These are phyloP conservation scores for Arthromyces matolae DNA, from an alignment of 768 basidiomycete genomes.

Conservation along the genomic window DNA sequence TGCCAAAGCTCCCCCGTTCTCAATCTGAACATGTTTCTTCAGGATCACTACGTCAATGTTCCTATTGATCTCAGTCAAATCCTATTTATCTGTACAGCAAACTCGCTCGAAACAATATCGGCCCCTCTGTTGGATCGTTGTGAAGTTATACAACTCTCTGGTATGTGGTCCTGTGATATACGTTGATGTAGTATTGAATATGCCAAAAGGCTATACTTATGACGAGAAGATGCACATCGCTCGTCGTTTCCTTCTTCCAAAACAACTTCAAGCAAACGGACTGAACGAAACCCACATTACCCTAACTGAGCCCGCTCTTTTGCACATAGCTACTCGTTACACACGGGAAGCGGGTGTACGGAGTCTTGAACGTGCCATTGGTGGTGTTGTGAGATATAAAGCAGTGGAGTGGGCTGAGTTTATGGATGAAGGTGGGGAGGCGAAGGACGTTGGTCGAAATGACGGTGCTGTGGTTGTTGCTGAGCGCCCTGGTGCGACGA, in stretches of 20 bases:
- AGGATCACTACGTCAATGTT: slow-evolving; percentile 92
- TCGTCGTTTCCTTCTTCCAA: slow-evolving; percentile 81
- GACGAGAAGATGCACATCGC: slow-evolving; percentile 93
- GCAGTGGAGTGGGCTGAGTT: slow-evolving; percentile 88
- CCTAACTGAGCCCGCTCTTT: slow-evolving; percentile 66
- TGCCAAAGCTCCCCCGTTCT: no score
- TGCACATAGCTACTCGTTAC: slow-evolving; percentile 72
- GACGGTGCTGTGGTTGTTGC: slow-evolving; percentile 19
- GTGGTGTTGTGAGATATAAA: slow-evolving; percentile 84
- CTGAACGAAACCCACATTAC: slow-evolving; percentile 56
- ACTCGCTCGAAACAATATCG: slow-evolving; percentile 85
- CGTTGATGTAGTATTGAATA: background rate
- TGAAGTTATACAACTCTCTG: slow-evolving; percentile 79
- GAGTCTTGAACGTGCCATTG: slow-evolving; percentile 81
- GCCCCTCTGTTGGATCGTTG: slow-evolving; percentile 86
- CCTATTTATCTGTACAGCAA: slow-evolving; percentile 91
- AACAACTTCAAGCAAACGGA: slow-evolving; percentile 80
- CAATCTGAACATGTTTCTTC: slow-evolving; percentile 11
- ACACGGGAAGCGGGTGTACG: slow-evolving; percentile 94
- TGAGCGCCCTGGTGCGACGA: slow-evolving; percentile 15
- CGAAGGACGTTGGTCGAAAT: slow-evolving; percentile 15
- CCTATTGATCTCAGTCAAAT: slow-evolving; percentile 87
- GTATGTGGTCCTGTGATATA: slow-evolving; percentile 29
- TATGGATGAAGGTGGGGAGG: slow-evolving; percentile 38
- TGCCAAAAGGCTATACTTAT: slow-evolving; percentile 65